These are phyloP conservation scores for Fusarium armeniacum DNA, from an alignment of 2,329 filamentous ascomycete genomes.

Conservation along the genomic window DNA sequence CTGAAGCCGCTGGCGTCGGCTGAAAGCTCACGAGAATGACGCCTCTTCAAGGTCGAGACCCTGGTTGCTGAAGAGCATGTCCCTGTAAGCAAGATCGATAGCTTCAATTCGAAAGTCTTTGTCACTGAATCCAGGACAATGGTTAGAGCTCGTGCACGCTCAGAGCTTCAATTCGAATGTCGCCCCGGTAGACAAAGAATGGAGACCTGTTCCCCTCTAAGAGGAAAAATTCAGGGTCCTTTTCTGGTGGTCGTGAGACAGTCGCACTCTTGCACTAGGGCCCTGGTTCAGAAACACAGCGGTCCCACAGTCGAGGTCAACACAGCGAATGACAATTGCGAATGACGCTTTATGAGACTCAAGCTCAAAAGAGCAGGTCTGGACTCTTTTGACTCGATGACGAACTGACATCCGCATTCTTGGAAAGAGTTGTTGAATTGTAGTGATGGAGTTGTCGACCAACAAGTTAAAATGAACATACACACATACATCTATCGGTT, in stretches of 20 bases:
- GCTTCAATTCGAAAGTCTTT: constrained; percentile 15
- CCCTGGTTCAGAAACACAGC: constrained; percentile 44
- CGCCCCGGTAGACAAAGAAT: constrained; percentile 9
- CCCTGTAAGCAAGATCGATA: constrained; percentile 15
- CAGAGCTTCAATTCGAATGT: not conserved
- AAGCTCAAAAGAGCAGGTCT: constrained; percentile 21
- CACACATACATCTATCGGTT: too few species aligned
- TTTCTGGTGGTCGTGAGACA: constrained; percentile 46
- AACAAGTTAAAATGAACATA: not conserved
- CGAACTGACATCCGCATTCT: constrained; percentile 33
- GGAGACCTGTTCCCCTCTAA: constrained; percentile 11
- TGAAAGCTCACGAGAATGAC: constrained; percentile 23
- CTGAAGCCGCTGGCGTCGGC: constrained; percentile 39
- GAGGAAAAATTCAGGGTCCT: constrained; percentile 43
- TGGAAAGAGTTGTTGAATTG: constrained; percentile 8
- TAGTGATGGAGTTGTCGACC: constrained; percentile 19
- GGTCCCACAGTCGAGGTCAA: constrained; percentile 36
- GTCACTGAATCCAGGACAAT: constrained; percentile 18
- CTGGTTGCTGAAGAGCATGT: constrained; percentile 32
- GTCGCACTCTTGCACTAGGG: constrained; percentile 32
- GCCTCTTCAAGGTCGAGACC: constrained; percentile 30
- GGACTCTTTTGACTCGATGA: constrained; percentile 18
- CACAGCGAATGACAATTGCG: constrained; percentile 36
- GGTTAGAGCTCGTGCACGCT: constrained; percentile 17
- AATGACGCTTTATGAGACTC: constrained; percentile 34